These are phyloP conservation scores for Nothomitra cinnamomea DNA, from an alignment of 2,329 filamentous ascomycete genomes.

Conservation along the genomic window DNA sequence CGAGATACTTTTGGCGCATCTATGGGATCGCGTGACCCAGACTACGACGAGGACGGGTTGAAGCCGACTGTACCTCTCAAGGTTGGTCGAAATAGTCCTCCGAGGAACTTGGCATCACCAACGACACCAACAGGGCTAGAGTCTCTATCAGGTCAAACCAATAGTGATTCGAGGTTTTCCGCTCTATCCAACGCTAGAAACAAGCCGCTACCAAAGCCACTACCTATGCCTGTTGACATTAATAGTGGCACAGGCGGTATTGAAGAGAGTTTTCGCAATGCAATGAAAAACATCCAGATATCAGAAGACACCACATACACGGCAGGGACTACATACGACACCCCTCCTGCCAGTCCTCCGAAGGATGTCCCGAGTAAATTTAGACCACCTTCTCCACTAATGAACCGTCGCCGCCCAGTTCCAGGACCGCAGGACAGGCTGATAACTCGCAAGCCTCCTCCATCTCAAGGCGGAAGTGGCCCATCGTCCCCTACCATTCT, in stretches of 20 bases:
- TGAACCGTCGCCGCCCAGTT: conserved; percentile 19
- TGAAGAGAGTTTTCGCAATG: not conserved
- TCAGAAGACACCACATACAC: conserved; percentile 34
- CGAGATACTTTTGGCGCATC: not conserved
- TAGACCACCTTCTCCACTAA: conserved; percentile 22
- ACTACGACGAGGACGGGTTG: conserved; percentile 19
- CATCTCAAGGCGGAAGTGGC: conserved; percentile 16
- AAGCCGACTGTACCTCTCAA: conserved; percentile 27
- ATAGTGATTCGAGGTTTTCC: not conserved
- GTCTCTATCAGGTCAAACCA: conserved; percentile 7
- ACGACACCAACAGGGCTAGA: conserved; percentile 9
- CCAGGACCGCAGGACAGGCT: conserved; percentile 17
- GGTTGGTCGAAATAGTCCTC: conserved; percentile 21
- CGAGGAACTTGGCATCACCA: conserved; percentile 17
- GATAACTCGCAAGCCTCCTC: conserved; percentile 25
- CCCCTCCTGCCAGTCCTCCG: conserved; percentile 23
- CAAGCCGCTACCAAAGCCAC: not conserved
- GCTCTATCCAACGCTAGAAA: not conserved
- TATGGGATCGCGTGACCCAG: not conserved
- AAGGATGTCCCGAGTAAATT: conserved; percentile 22
- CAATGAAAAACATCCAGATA: conserved; percentile 2
- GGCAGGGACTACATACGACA: conserved; percentile 18
- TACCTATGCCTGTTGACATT: conserved; percentile 1
- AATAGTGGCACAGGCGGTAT: not conserved
- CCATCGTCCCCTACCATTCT: not conserved